Base-by-base conservation (phyloP, 139 green algal species). In the Coelastrella sp. region DNA sequence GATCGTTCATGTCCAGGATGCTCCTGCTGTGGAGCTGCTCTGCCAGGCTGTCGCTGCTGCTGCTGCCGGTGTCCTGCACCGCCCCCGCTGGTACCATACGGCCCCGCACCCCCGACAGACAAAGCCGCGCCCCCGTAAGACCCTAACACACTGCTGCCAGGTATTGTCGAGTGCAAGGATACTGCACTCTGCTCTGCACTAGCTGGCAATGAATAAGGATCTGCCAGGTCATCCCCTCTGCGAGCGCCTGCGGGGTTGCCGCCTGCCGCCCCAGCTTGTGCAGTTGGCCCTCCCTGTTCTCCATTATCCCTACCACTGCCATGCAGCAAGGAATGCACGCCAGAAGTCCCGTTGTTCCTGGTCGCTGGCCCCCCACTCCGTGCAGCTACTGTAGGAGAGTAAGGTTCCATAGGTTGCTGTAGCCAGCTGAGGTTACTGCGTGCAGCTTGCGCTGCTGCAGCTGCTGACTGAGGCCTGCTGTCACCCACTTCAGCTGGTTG, bases 321-420 rank as follows among this genome's bases (percentile, higher is more conserved):
- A 47, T 47, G 32, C 32, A 47, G 32, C 32, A 47, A 47, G 32
- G 32, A 47, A 47, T 47, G 32, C 32, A 47, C 32, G 32, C 32
- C 32, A 47, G 32, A 47, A 47, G 32, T 47, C 32, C 32, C 32
- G 32, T 47, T 47, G 32, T 47, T 47, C 32, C 32, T 47, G 32
- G 32, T 1, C 32, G 32, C 32, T 47, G 32, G 0, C 0, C 32
- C 32, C 32, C 32, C 32, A 47, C 32, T 1, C 20, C 60, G 17
- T 59, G 81, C 81, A 86, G 81, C 61, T 22, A 85, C 79, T 73
- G 80, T 73, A 14, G 80, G 80, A 5, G 80, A 86, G 80, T 74
- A 86, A 3, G 82, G 82, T 11, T 79, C 82, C 10, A 68, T 47
- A 11, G 32, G 65, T 23, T 87, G 82, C 56, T 84, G 78, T n/a